Evolutionary conservation across 225 moss, liverwort and hornwort genomes (phyloP), one percentile per base, ranked within the genome.

Genomic region (Antitrichia curtipendula): DNA sequence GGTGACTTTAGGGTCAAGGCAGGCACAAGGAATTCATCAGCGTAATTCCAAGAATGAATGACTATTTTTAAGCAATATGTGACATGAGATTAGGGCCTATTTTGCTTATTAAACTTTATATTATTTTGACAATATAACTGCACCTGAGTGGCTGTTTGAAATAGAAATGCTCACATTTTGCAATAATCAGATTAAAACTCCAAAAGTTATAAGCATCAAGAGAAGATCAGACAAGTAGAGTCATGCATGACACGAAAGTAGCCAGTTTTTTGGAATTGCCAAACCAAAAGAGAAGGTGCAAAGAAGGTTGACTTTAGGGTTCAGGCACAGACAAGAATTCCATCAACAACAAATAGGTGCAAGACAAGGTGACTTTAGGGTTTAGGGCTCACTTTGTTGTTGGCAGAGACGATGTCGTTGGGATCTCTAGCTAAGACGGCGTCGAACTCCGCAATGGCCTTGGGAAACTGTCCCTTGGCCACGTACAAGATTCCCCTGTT

Each of bases 381-480:
- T 31, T 89, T 14, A 61, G 29, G 50, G 19, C 68, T 71, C 86
- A 97, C 97, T 93, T 97, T 97, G 88, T 98, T 98, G 87, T 98
- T 97, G 56, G 93, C 92, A 43, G 96, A 93, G 73, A 97, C 94
- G 43, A 94, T 93, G 91, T 98, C 98, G n/a, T 89, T 84, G 7
- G 98, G 95, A 89, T 94, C 93, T 85, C 88, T 82, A 38, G 93
- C 94, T 87, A 98, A 90, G 56, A 95, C 96, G 40, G 91, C 88
- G 75, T 98, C 91, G 75, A 98, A 98, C 86, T 98, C 95, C 54
- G 93, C 90, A 61, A 94, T 92, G 41, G 98, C 98, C 86, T 96
- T 95, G 11, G 91, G 75, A 75, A 96, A 96, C 83, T 97, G 92
- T 45, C 95, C 97, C 76, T 92, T 82, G 64, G 98, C 94, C 50